A percentile compares a stretch with the other conserved stretches of the same genome.
Conservation (phyloP, 2,329 filamentous ascomycete species). For the Intubia oerlemansii region DNA sequence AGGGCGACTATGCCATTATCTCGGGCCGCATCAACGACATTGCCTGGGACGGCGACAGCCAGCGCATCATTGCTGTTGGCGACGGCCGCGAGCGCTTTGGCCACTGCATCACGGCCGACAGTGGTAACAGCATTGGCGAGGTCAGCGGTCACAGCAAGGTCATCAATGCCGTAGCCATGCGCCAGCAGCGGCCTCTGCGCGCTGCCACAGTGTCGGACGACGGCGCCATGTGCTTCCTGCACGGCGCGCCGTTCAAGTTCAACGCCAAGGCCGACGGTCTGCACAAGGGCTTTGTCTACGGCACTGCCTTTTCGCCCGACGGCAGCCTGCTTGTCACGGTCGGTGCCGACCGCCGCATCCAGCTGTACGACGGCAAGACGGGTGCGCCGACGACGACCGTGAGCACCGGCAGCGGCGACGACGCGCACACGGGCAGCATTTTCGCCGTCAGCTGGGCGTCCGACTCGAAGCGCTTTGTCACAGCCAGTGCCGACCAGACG, state of each 20-base stretch:
- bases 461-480: slow-evolving; percentile 72
- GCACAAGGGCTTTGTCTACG: slow-evolving; percentile 79
- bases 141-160: slow-evolving; percentile 78
- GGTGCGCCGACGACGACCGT: slow-evolving; percentile 63
- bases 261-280: slow-evolving; percentile 57
- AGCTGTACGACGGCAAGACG: slow-evolving; percentile 91
- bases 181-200: slow-evolving; percentile 72
- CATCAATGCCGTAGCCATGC: slow-evolving; percentile 79
- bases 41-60: slow-evolving; percentile 92
- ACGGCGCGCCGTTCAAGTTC: slow-evolving; percentile 92
- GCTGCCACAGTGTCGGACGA: slow-evolving; percentile 87
- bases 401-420: slow-evolving; percentile 33
- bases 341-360: slow-evolving; percentile 79
- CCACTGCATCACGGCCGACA: slow-evolving; percentile 85
- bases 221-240: slow-evolving; percentile 73
- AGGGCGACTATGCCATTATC: slow-evolving; percentile 88
- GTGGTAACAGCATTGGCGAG: slow-evolving; percentile 88
- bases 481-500: slow-evolving; percentile 83
- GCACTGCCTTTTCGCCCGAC: slow-evolving; percentile 75
- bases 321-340: slow-evolving; percentile 67
- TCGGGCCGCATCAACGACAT: slow-evolving; percentile 90
- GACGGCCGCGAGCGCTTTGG: slow-evolving; percentile 88
- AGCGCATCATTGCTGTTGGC: slow-evolving; percentile 88
- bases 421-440: slow-evolving; percentile 68
- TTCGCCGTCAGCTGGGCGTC: slow-evolving; percentile 79